phyloP scores from a whole-genome alignment of 2,329 filamentous ascomycete species.

The Harringtonia lauricola region DNA sequence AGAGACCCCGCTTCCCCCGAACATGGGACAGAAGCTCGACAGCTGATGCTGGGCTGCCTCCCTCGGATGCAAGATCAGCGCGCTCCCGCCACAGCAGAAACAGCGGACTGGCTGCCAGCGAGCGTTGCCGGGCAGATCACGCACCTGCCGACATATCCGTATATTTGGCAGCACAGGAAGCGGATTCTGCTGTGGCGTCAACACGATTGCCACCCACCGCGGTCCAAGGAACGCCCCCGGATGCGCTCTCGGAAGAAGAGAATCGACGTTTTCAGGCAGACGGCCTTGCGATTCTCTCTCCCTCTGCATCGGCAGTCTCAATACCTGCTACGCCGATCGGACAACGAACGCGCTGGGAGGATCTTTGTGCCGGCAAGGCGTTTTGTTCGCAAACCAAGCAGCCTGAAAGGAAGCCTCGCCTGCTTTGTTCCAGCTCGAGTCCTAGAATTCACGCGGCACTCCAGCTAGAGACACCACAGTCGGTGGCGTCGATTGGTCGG shows the following conservation, averaged over 20 bases:
- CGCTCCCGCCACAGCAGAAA: too few species aligned
- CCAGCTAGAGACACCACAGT: conserved; percentile 1
- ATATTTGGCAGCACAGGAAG: too few species aligned
- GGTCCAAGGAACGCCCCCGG: too few species aligned
- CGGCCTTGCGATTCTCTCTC: not conserved
- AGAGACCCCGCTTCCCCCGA: not conserved
- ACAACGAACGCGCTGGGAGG: not conserved
- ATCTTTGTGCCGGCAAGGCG: not conserved
- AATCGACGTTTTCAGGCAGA: not conserved
- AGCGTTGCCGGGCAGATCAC: too few species aligned
- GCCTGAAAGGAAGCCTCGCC: too few species aligned
- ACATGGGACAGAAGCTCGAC: too few species aligned
- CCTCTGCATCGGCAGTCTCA: not conserved
- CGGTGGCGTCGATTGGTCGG: not conserved
- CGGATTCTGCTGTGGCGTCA: not conserved
- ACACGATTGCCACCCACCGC: too few species aligned
- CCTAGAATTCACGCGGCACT: not conserved
- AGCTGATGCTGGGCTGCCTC: not conserved
- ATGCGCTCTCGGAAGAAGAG: not conserved
- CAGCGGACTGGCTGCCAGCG: too few species aligned
- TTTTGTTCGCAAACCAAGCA: too few species aligned
- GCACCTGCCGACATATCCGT: too few species aligned
- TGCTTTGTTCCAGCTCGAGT: not conserved
- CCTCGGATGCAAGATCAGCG: too few species aligned
- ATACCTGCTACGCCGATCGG: not conserved